Evolutionary conservation across 805 yeast genomes (phyloP), one percentile per base, ranked within the genome.

Genomic region (Pichia manshurica): DNA sequence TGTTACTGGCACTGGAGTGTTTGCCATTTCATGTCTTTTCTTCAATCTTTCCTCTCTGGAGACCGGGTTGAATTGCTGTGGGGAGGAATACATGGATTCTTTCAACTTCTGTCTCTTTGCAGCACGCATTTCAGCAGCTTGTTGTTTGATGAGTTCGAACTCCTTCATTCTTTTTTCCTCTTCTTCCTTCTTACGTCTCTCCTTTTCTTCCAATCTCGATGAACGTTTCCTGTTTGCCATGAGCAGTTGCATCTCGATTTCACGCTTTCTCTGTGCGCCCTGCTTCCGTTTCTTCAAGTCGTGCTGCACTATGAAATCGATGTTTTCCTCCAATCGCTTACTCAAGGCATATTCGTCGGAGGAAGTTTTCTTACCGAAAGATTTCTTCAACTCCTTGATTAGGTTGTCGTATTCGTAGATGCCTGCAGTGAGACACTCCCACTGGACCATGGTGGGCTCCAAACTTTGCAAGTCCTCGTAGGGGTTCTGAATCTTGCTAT

Each of bases 201-300:
- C 81, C 57, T 78, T 80, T 17, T 84, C 84, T 54, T 82, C 86
- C 39, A 86, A 63, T 63, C 93, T 73, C 1, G 88, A 78, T 0
- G 91, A 84, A 54, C 87, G 72, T 57, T 86, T 85, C 57, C 93
- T 73, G 48, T 84, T 77, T 4, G 81, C 81, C 58, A 86, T 64
- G 46, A 86, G 62, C 20, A 74, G 75, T 42, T 77, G 78, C 73
- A 85, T 71, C 53, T 84, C 81, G 40, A 77, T 73, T 47, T 82
- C 87, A 59, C 78, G 81, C 54, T 73, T 77, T 55, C 84, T 69
- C 52, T 77, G 77, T 25, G 74, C 60, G 16, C 79, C 67, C 49
- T 72, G 73, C 55, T 72, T 76, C 53, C 87, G 67, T 55, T 78
- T 78, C 49, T 71, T 73, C 35, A 77, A 54, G 56, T 82, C 87